phyloP scores from a whole-genome alignment of 805 yeast genomes.

The Barnettozyma salicaria region DNA sequence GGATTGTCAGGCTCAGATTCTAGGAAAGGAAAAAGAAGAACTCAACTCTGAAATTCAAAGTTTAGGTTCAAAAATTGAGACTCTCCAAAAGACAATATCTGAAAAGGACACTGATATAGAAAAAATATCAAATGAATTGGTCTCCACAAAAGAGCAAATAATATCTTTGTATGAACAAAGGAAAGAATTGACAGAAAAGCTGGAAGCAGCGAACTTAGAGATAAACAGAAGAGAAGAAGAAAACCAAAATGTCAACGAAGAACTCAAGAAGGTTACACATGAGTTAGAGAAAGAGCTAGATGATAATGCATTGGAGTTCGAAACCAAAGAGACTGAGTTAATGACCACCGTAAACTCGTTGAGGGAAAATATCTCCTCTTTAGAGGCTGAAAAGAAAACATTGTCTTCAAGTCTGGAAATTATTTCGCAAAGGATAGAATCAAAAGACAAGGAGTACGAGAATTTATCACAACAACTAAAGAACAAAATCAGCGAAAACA shows the following conservation, averaged over 20 bases:
- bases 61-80: background rate
- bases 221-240: too few species aligned
- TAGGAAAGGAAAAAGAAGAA: background rate
- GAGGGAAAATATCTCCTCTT: conserved; percentile 25
- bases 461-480: conserved; percentile 11
- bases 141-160: background rate
- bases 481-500: conserved; percentile 9
- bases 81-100: background rate
- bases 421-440: conserved; percentile 30
- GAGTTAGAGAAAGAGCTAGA: conserved; percentile 23
- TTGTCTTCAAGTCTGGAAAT: conserved; percentile 28
- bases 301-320: conserved; percentile 24
- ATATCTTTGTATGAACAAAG: too few species aligned
- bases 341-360: conserved; percentile 23
- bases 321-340: conserved; percentile 25
- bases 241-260: background rate
- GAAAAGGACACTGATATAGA: background rate
- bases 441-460: conserved; percentile 23
- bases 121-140: conserved; percentile 1
- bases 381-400: conserved; percentile 29
- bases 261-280: background rate
- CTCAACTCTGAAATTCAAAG: background rate
- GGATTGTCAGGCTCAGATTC: background rate
- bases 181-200: conserved; percentile 5
- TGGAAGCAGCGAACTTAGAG: conserved; percentile 1